phyloP scores from a whole-genome alignment of 1,284 basidiomycete species.

The Cutaneotrichosporon sp. region DNA sequence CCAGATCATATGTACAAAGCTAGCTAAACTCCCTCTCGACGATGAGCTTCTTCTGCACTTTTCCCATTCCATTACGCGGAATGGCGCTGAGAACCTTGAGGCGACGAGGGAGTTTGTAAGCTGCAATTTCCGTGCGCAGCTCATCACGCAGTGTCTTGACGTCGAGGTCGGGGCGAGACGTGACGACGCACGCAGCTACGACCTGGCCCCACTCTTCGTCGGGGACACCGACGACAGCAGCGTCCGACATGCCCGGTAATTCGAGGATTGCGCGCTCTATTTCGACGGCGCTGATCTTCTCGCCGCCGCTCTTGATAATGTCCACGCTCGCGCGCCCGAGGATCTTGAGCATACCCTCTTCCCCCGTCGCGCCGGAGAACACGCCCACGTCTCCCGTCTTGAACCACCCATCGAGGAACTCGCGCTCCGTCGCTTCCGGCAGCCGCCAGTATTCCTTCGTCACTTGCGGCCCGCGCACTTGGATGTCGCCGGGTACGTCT shows the following conservation, averaged over 20 bases:
- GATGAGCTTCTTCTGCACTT: conserved; percentile 31
- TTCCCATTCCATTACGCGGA: conserved; percentile 38
- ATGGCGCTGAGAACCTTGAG: conserved; percentile 34
- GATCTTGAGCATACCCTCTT: conserved; percentile 29
- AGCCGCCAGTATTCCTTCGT: conserved; percentile 43
- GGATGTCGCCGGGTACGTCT: conserved; percentile 37
- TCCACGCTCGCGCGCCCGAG: conserved; percentile 36
- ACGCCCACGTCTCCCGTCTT: conserved; percentile 46
- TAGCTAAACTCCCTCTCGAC: conserved; percentile 20
- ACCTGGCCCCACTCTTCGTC: conserved; percentile 44
- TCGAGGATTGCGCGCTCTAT: conserved; percentile 41
- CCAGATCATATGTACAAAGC: not conserved
- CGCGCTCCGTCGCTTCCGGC: conserved; percentile 33
- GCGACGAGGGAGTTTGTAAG: conserved; percentile 40
- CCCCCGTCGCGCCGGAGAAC: conserved; percentile 19
- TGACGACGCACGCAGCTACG: conserved; percentile 29
- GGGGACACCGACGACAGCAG: conserved; percentile 40
- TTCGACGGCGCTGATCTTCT: conserved; percentile 45
- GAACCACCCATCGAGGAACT: conserved; percentile 40
- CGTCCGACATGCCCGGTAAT: conserved; percentile 36
- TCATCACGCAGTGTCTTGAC: conserved; percentile 24
- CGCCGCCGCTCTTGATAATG: conserved; percentile 43
- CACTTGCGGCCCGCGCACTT: conserved; percentile 35
- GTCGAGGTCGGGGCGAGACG: conserved; percentile 14
- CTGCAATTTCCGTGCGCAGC: conserved; percentile 29